Percentiles rank a stretch among this genome's conserved stretches.
phyloP scores from a whole-genome alignment of 768 basidiomycete genomes.

The Boletus vermiculosoides region DNA sequence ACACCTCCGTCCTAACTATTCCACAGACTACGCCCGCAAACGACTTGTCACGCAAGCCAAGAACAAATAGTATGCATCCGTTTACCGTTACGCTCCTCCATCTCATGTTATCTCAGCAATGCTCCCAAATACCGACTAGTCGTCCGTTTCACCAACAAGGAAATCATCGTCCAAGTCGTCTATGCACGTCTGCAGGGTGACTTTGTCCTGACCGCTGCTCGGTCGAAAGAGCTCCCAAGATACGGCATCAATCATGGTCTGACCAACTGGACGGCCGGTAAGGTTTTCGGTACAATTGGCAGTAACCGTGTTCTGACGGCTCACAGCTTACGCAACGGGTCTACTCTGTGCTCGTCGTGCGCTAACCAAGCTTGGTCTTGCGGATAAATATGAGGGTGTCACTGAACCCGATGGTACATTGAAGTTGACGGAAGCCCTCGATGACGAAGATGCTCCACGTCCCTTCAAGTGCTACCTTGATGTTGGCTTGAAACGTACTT shows the following conservation, averaged over 20 bases:
- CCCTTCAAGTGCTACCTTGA: conserved; percentile 99
- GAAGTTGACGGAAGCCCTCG: conserved; percentile 77
- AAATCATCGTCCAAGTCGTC: conserved; percentile 92
- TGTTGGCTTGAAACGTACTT: conserved; percentile 96
- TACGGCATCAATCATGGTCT: conserved; percentile 98
- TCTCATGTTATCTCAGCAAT: conserved; percentile 51
- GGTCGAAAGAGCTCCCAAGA: conserved; percentile 86
- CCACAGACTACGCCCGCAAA: conserved; percentile 93
- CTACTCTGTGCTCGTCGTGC: conserved; percentile 94
- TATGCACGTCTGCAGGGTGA: conserved; percentile 98
- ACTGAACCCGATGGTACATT: conserved; percentile 88
- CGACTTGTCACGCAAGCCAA: conserved; percentile 96
- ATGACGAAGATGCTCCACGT: conserved; percentile 89
- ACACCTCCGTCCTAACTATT: conserved; percentile 7
- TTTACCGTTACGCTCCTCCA: background rate
- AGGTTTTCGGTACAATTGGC: conserved; percentile 13
- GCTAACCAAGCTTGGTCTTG: conserved; percentile 90
- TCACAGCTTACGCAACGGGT: conserved; percentile 91
- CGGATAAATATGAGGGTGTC: conserved; percentile 97
- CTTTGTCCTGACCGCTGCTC: conserved; percentile 85
- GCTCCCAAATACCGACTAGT: conserved; percentile 98
- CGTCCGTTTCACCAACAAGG: conserved; percentile 97
- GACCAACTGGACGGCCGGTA: conserved; percentile 98
- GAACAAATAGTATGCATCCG: conserved; percentile 86
- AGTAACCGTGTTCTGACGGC: background rate